Percentiles rank a stretch among this genome's conserved stretches.
phyloP scores from a whole-genome alignment of 768 basidiomycete genomes.

The Wakefieldia striispora region DNA sequence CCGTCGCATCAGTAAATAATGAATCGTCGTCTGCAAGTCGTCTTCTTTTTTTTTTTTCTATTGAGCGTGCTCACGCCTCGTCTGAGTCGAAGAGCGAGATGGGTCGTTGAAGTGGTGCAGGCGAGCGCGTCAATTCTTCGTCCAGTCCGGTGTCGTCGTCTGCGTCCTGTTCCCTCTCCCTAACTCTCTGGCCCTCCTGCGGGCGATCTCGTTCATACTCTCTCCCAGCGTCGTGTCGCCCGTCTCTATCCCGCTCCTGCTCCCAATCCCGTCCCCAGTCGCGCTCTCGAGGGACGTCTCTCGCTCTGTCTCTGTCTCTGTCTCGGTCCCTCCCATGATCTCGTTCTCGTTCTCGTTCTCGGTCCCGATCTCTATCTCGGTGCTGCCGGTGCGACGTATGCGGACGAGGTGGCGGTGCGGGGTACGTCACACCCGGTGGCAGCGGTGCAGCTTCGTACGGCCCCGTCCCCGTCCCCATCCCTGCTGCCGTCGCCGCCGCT shows the following conservation, averaged over 20 bases:
- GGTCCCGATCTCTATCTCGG: constrained; percentile 2
- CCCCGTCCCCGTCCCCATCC: too few species aligned
- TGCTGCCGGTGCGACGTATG: constrained; percentile 22
- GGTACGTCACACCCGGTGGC: constrained; percentile 27
- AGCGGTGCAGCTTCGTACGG: constrained; percentile 27
- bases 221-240: not conserved
- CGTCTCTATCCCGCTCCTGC: not conserved
- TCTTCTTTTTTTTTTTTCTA: too few species aligned
- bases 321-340: not conserved
- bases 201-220: not conserved
- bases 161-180: not conserved
- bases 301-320: not conserved
- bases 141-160: constrained; percentile 2
- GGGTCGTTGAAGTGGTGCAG: constrained; percentile 28
- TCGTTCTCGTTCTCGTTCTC: not conserved
- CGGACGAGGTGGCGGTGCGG: constrained; percentile 24
- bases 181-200: too few species aligned
- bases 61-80: constrained; percentile 4
- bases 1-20: too few species aligned
- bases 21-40: too few species aligned
- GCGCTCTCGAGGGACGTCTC: not conserved
- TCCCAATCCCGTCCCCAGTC: not conserved
- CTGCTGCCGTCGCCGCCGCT: too few species aligned
- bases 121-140: constrained; percentile 20
- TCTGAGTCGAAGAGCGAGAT: constrained; percentile 33